Evolutionary conservation across 139 green algal species (phyloP), one percentile per base, ranked within the genome.

Genomic region (Ulvella scutata): DNA sequence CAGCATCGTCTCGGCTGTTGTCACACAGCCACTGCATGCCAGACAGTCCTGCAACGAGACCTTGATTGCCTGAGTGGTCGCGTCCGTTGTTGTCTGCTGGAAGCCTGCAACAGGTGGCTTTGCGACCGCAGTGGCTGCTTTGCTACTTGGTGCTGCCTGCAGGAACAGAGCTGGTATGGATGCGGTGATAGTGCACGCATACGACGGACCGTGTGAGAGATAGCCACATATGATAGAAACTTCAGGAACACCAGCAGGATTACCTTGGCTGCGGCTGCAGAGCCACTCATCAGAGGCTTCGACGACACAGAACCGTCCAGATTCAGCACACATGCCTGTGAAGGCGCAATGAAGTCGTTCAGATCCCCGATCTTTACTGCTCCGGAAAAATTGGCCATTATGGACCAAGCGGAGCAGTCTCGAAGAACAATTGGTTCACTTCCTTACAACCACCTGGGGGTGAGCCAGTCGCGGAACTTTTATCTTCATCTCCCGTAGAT

Each of bases 11-110:
- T 98, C 92, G 10, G 93, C 93, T 4, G 85, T 90, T 4, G 94
- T 99, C 23, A 99, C 86, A 82, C 94, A 99, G n/a, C 94, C 94
- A 44, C 81, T 91, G 88, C 94, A 98, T 4, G 94, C 94, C 40
- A 99, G 79, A 84, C 94, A 99, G 81, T 99, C 94, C 43, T 98
- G 85, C 62, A 99, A 85, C 1, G 86, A 90, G 21, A 99, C 87
- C 61, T 97, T 96, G 4, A 97, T 82, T 10, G 93, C 61, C 29
- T 85, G 77, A 4, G 76, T 75, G 0, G 74, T 39, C 3, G 60
- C 38, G 38, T 38, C 77, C 31, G 3, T 74, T 74, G 75, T 61
- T 1, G 75, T 76, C 72, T 79, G 74, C 61, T 67, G 21, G 38
- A 80, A 83, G 33, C 75, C 59, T 3, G 37, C 31, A 36, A 38